Percentiles rank a stretch among this genome's conserved stretches.
Evolutionary conservation across 305 asterid genomes (phyloP).

Genomic region (Stenogyne calaminthoides): DNA sequence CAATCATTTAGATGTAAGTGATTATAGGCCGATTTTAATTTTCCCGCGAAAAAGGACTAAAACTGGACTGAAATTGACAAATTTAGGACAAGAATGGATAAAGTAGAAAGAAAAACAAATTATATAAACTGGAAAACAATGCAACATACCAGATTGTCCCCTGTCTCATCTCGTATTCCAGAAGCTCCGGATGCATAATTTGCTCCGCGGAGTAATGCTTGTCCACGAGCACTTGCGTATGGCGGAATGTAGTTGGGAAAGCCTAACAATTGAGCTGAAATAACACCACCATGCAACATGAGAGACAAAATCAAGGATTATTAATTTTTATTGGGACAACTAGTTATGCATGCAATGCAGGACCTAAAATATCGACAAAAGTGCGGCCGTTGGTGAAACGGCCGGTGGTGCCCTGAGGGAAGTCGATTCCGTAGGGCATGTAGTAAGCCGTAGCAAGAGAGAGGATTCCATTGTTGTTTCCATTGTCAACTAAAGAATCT

Average conservation of each 20-base stretch:
- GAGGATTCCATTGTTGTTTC: slow-evolving; percentile 75
- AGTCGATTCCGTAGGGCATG: slow-evolving; percentile 79
- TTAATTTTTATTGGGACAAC: background rate
- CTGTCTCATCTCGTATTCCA: slow-evolving; percentile 89
- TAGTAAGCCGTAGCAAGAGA: slow-evolving; percentile 80
- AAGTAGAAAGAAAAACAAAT: no score
- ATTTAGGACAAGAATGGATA: no score
- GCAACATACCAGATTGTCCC: slow-evolving; percentile 66
- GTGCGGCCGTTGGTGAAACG: slow-evolving; percentile 93
- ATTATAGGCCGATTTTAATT: no score
- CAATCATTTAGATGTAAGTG: no score
- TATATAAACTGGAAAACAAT: background rate
- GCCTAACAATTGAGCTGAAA: slow-evolving; percentile 83
- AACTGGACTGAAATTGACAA: no score
- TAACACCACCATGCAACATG: background rate
- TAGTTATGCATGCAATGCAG: background rate
- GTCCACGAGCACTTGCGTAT: slow-evolving; percentile 58
- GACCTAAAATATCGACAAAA: slow-evolving; percentile 72
- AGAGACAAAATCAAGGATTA: background rate
- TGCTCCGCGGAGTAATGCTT: slow-evolving; percentile 61
- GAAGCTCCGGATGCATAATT: slow-evolving; percentile 92
- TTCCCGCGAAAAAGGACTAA: no score
- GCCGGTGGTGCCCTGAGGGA: slow-evolving; percentile 75
- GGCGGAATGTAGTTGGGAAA: slow-evolving; percentile 77
- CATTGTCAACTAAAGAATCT: slow-evolving; percentile 94